A percentile compares a stretch with the other conserved stretches of the same genome.
Conservation (phyloP, 306 rosid species). For the Cicer cuneatum region DNA sequence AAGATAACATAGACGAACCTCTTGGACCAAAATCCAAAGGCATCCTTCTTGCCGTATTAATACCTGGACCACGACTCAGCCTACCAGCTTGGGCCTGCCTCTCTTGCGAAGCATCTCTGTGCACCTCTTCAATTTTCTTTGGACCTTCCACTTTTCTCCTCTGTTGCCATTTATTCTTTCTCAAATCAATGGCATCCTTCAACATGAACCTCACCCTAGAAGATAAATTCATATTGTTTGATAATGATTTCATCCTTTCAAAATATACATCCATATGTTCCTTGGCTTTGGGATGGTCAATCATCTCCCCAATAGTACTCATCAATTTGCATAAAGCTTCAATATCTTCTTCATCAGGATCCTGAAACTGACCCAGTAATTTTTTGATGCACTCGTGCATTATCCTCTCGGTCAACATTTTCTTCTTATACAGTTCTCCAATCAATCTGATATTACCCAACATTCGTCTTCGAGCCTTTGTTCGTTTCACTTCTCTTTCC, state of each 20-base stretch:
- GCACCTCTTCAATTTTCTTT: slow-evolving; percentile 88
- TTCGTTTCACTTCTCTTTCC: slow-evolving; percentile 80
- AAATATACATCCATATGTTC: slow-evolving; percentile 76
- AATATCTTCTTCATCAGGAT: slow-evolving; percentile 79
- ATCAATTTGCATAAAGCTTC: background rate
- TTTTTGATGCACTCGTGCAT: slow-evolving; percentile 89
- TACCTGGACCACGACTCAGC: slow-evolving; percentile 71
- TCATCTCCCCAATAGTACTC: slow-evolving; percentile 80
- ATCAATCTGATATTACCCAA: slow-evolving; percentile 92
- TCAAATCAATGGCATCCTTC: slow-evolving; percentile 77
- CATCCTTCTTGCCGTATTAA: slow-evolving; percentile 63
- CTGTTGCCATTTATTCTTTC: slow-evolving; percentile 89
- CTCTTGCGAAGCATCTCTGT: slow-evolving; percentile 94
- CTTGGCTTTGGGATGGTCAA: slow-evolving; percentile 81
- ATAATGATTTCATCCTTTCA: slow-evolving; percentile 60
- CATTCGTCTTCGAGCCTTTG: slow-evolving; percentile 91
- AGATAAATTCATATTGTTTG: slow-evolving; percentile 70
- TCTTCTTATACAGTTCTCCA: slow-evolving; percentile 91
- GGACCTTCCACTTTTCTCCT: slow-evolving; percentile 94
- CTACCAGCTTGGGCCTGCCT: slow-evolving; percentile 67
- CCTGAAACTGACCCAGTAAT: slow-evolving; percentile 76
- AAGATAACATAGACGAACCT: slow-evolving; percentile 59
- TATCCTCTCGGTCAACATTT: slow-evolving; percentile 91
- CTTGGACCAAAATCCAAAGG: slow-evolving; percentile 69
- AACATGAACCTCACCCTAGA: slow-evolving; percentile 90